Base-by-base conservation (phyloP, 2,329 filamentous ascomycete genomes). In the Xylariaceae sp. region DNA sequence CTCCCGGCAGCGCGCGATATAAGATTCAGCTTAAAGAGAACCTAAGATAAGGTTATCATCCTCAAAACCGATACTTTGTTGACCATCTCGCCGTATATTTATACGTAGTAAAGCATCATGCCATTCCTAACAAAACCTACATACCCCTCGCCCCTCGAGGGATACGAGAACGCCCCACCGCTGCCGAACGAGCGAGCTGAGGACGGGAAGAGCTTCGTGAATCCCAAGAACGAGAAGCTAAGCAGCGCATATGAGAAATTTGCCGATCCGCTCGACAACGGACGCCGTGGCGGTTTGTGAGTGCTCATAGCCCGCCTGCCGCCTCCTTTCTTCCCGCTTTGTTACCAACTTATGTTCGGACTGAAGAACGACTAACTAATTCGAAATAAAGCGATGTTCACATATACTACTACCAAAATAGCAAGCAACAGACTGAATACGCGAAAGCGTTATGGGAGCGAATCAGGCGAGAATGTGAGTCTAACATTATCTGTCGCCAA, bases 141-240 rank as follows among this genome's bases (percentile, higher is more conserved):
- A 1, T 84, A 81, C 63, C 73, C 79, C 1, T 85, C 81, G 13
- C 85, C 85, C 11, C 70, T 87, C 2, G 71, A 75, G 21, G 84
- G 83, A 16, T 87, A 81, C 64, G 78, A 83, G 62, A 70, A 78
- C 43, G 77, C 80, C n/a, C 72, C 78, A 21, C 78, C 84, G 20
- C 70, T 88, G 5, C 70, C 83, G 6, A 72, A 80, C 42, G 85
- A 89, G 61, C 80, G 73, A 59, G 78, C 79, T 40, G 83, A 81
- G 30, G 89, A 96, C 69, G 89, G 89, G 41, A 96, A 95, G 74
- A 91, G 88, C 43, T 82, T 83, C 62, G 77, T 82, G 47, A 95
- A 95, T 64, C 83, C 83, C 0, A 77, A 82, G 26, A 61, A 9
- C 15, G 59, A 80, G 1, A 71, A 78, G 3, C 75, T 81, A 43